phyloP scores from a whole-genome alignment of 164 flowering plant genomes.

The Magnolia officinalis region DNA sequence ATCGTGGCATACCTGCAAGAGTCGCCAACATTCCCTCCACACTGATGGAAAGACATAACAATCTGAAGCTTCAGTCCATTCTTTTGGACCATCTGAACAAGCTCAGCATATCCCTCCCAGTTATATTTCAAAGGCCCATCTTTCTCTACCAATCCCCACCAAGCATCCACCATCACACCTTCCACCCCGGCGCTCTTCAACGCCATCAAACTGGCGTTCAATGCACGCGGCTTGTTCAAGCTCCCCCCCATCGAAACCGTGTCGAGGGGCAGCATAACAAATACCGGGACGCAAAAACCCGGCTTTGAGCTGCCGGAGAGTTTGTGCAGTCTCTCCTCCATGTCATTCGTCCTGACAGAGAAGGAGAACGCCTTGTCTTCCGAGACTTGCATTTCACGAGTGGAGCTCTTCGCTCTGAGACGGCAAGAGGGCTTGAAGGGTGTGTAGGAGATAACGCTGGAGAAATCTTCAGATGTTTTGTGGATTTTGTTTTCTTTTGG shows the following conservation, averaged over 20 bases:
- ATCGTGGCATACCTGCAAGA: constrained; percentile 63
- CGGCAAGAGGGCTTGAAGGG: constrained; percentile 31
- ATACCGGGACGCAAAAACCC: constrained; percentile 50
- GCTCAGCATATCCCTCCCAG: constrained; percentile 85
- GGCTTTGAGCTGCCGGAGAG: constrained; percentile 10
- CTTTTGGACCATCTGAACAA: constrained; percentile 67
- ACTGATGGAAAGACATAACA: constrained; percentile 53
- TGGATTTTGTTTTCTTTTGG: constrained; percentile 41
- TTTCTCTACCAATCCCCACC: constrained; percentile 98
- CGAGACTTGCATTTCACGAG: constrained; percentile 24
- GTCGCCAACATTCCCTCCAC: constrained; percentile 97
- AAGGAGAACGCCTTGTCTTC: constrained; percentile 7
- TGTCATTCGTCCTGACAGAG: constrained; percentile 11
- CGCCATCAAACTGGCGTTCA: constrained; percentile 94
- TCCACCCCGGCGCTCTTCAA: constrained; percentile 83
- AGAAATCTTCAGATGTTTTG: constrained; percentile 42
- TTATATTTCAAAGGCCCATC: constrained; percentile 80
- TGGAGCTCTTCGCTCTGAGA: constrained; percentile 35
- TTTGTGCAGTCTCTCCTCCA: constrained; percentile 45
- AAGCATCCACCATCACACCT: constrained; percentile 94
- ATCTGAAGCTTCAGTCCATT: constrained; percentile 69
- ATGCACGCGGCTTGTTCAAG: constrained; percentile 58
- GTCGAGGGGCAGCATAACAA: constrained; percentile 86
- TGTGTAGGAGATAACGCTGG: constrained; percentile 32
- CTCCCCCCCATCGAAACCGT: constrained; percentile 58